Conservation (phyloP, 2,329 filamentous ascomycete genomes). For the Pseudogymnoascus sp. region DNA sequence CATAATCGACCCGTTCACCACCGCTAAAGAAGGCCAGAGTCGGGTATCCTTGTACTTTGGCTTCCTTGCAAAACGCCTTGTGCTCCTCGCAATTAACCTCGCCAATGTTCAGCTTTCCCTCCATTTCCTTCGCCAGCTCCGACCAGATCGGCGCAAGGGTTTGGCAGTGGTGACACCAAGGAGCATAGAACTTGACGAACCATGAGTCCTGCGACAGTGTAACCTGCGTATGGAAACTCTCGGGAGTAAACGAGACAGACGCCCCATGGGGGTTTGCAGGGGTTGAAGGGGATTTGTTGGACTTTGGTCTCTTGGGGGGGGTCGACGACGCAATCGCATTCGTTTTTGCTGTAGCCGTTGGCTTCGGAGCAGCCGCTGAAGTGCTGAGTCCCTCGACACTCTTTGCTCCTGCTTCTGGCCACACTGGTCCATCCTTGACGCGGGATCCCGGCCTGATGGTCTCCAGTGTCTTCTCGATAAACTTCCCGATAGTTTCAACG, state of each 20-base stretch:
- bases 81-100: slow-evolving; percentile 94
- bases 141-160: slow-evolving; percentile 85
- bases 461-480: slow-evolving; percentile 71
- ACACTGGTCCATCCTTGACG: slow-evolving; percentile 42
- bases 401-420: slow-evolving; percentile 64
- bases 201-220: slow-evolving; percentile 84
- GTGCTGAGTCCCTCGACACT: slow-evolving; percentile 17
- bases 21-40: slow-evolving; percentile 90
- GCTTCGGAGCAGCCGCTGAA: slow-evolving; percentile 10
- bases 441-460: slow-evolving; percentile 72
- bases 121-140: slow-evolving; percentile 84
- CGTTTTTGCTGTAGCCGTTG: slow-evolving; percentile 23
- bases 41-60: slow-evolving; percentile 68
- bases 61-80: slow-evolving; percentile 84
- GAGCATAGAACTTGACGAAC: slow-evolving; percentile 98
- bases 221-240: slow-evolving; percentile 78
- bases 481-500: slow-evolving; percentile 36
- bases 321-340: not conserved
- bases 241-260: slow-evolving; percentile 67
- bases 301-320: slow-evolving; percentile 9
- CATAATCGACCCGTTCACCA: slow-evolving; percentile 85
- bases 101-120: slow-evolving; percentile 80
- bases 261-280: slow-evolving; percentile 67
- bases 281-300: slow-evolving; percentile 40
- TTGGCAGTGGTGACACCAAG: slow-evolving; percentile 95